Evolutionary conservation across 2,329 filamentous ascomycete genomes (phyloP).

Genomic region (Camptophora hylomeconis): DNA sequence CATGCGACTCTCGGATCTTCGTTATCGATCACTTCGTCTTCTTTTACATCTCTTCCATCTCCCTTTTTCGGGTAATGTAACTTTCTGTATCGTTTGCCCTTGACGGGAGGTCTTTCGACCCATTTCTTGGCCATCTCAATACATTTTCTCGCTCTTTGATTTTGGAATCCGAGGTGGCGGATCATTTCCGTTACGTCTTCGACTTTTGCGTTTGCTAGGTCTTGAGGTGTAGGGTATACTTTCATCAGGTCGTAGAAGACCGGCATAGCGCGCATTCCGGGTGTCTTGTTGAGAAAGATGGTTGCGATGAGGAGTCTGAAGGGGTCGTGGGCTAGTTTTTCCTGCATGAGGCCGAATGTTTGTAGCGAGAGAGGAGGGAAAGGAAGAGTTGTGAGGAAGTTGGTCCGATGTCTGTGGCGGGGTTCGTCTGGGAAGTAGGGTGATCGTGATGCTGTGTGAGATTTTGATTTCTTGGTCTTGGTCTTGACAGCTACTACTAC

Average conservation of each 20-base stretch:
- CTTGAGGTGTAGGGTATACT: slow-evolving; percentile 52
- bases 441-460: slow-evolving; percentile 19
- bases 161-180: slow-evolving; percentile 56
- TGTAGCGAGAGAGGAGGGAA: slow-evolving; percentile 54
- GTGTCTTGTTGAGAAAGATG: slow-evolving; percentile 73
- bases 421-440: slow-evolving; percentile 30
- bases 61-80: slow-evolving; percentile 40
- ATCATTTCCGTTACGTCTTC: slow-evolving; percentile 51
- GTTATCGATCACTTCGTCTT: slow-evolving; percentile 35
- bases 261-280: slow-evolving; percentile 61
- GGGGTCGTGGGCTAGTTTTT: slow-evolving; percentile 59
- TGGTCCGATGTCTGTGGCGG: slow-evolving; percentile 15
- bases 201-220: slow-evolving; percentile 45
- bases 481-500: slow-evolving; percentile 9
- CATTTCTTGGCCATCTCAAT: slow-evolving; percentile 60
- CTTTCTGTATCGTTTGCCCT: slow-evolving; percentile 43
- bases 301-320: slow-evolving; percentile 73
- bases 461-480: slow-evolving; percentile 3
- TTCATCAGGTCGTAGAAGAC: slow-evolving; percentile 56
- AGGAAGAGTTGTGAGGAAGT: slow-evolving; percentile 33
- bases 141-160: slow-evolving; percentile 52
- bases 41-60: slow-evolving; percentile 36
- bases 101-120: slow-evolving; percentile 48
- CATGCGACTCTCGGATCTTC: slow-evolving; percentile 46
- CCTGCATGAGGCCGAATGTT: slow-evolving; percentile 71